These are phyloP conservation scores for Boletus semigastroideus DNA, from an alignment of 1,284 basidiomycete genomes.

Conservation along the genomic window DNA sequence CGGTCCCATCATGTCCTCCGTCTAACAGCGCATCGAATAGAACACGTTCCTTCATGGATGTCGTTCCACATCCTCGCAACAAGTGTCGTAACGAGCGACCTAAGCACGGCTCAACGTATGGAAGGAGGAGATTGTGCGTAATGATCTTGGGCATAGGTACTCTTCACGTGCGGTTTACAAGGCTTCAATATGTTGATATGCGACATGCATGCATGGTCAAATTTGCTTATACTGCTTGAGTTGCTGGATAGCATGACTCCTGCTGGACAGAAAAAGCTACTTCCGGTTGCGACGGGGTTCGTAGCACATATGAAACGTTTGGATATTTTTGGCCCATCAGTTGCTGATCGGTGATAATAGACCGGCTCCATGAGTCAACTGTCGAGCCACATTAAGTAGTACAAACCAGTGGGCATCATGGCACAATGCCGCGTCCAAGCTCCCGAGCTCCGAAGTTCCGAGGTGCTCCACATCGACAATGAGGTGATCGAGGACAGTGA, in stretches of 20 bases:
- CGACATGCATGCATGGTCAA: conserved; percentile 13
- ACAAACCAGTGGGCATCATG: too few relatives aligned
- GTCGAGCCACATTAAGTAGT: too few relatives aligned
- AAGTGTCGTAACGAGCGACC: conserved; percentile 69
- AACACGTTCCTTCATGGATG: conserved; percentile 46
- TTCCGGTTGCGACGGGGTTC: background rate
- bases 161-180: conserved; percentile 9
- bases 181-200: conserved; percentile 14
- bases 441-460: background rate
- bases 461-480: background rate
- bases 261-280: background rate
- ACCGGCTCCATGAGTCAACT: too few relatives aligned
- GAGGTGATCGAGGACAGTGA: too few relatives aligned
- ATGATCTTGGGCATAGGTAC: conserved; percentile 20
- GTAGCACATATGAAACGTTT: background rate
- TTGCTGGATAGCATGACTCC: background rate
- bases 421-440: too few relatives aligned
- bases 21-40: conserved; percentile 23
- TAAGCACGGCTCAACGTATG: conserved; percentile 64
- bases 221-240: background rate
- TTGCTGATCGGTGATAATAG: background rate
- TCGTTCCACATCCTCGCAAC: conserved; percentile 60
- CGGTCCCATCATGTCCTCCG: background rate
- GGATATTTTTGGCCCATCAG: background rate
- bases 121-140: conserved; percentile 42